phyloP scores from a whole-genome alignment of 345 rosid species.

The Hypericum perforatum region DNA sequence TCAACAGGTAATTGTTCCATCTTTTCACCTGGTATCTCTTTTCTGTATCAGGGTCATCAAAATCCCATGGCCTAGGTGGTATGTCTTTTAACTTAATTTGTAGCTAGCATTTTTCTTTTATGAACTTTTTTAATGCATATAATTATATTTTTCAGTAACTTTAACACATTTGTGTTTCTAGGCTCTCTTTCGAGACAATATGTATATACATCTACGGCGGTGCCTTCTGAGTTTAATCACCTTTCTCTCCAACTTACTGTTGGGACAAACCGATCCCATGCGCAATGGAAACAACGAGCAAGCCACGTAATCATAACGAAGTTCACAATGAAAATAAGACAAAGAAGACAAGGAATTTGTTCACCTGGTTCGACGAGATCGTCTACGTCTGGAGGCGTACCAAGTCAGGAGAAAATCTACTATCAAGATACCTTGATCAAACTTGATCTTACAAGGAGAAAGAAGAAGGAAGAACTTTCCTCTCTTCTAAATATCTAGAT shows the following conservation, averaged over 20 bases:
- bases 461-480: too few species aligned
- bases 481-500: too few species aligned
- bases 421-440: too few species aligned
- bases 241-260: slow-evolving; percentile 23
- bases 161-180: slow-evolving; percentile 20
- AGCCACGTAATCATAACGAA: too few species aligned
- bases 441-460: too few species aligned
- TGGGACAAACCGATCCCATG: too few species aligned
- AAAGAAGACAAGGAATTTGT: too few species aligned
- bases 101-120: neutral
- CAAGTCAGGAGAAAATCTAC: too few species aligned
- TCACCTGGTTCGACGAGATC: too few species aligned
- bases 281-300: too few species aligned
- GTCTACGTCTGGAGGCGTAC: too few species aligned
- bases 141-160: slow-evolving; percentile 14
- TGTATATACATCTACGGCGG: slow-evolving; percentile 26
- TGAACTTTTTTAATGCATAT: neutral
- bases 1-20: slow-evolving; percentile 51
- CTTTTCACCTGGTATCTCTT: neutral
- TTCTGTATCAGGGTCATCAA: slow-evolving; percentile 1
- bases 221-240: slow-evolving; percentile 12
- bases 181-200: slow-evolving; percentile 87
- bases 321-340: too few species aligned
- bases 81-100: neutral
- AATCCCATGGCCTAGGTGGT: neutral